Base-by-base conservation (phyloP, 148 eudicot genomes). In the Nepenthes mirabilis region DNA sequence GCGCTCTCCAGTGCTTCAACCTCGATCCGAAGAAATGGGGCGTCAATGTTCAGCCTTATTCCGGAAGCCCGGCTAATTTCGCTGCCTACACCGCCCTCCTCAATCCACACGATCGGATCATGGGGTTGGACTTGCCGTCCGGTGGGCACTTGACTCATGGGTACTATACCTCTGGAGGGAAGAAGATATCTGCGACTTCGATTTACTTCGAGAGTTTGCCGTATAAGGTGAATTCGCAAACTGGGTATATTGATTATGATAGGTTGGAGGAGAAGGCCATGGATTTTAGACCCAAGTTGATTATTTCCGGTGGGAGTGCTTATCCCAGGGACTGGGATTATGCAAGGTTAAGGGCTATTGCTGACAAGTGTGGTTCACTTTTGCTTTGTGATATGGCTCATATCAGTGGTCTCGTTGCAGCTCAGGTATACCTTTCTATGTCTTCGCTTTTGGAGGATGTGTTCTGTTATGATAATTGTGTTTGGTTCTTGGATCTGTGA, bases 311-410 rank as follows among this genome's bases (percentile, higher is more conserved):
- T 7, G 99, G 96, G 10, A 93, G 96, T 75, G 95, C 99, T 6
- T 93, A 93, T 36, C 96, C 99, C 5, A 80, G 99, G 67, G 95
- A 88, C 58, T 93, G 96, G 96, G 99, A 93, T 67, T 93, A 93
- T 65, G 70, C 74, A 3, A 68, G 71, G 60, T 76, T 93, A 59
- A 79, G 87, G 57, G 62, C 76, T 14, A 62, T 93, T 68, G 95
- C 96, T 47, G 99, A 93, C 50, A 93, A 93, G 71, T 69, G 80
- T 62, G 96, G 96, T 0, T 96, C 99, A 0, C 75, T 86, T 59
- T 81, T 93, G 89, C 80, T 93, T 0, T 88, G 96, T 73, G 99
- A 93, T 69, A 93, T 93, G 99, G 96, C 99, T 62, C 99, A 93
- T 62, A 93, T 93, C 45, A 88, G 96, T 79, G 99, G 99, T 33